Conservation (phyloP, 495 filamentous ascomycete genomes). For the Lasiosphaeris hirsuta region DNA sequence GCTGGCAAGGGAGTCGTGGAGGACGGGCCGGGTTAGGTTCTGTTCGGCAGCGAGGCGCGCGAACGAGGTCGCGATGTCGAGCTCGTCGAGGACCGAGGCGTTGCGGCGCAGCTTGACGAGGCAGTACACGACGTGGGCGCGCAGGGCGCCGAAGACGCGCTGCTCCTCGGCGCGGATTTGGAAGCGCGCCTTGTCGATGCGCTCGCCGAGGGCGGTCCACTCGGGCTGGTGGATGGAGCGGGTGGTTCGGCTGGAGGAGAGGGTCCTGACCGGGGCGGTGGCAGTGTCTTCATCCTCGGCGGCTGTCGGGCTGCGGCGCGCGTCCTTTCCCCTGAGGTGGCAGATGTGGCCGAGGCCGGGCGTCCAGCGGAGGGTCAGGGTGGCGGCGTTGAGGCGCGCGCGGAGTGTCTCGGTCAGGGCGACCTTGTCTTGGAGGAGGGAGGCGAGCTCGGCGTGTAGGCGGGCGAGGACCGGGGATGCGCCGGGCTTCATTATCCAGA, state of each 20-base stretch:
- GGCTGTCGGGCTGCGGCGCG: constrained; percentile 24
- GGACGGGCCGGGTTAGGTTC: constrained; percentile 64
- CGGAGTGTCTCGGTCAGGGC: constrained; percentile 59
- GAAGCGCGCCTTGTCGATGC: constrained; percentile 66
- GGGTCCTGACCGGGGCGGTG: constrained; percentile 51
- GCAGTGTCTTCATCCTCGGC: constrained; percentile 28
- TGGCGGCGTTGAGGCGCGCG: constrained; percentile 44
- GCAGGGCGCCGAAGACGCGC: constrained; percentile 64
- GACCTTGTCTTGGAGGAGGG: constrained; percentile 55
- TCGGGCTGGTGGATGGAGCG: constrained; percentile 76
- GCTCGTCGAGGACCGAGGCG: constrained; percentile 82
- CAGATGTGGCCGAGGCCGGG: constrained; percentile 82
- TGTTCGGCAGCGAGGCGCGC: constrained; percentile 73
- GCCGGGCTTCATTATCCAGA: constrained; percentile 81
- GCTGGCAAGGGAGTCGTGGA: constrained; percentile 51
- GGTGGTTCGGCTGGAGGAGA: constrained; percentile 78
- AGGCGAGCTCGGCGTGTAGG: constrained; percentile 64
- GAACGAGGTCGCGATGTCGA: constrained; percentile 85
- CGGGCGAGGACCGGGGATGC: constrained; percentile 63
- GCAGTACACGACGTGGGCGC: constrained; percentile 70
- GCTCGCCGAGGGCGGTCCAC: constrained; percentile 77
- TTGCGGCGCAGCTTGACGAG: constrained; percentile 83
- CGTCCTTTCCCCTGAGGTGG: constrained; percentile 83
- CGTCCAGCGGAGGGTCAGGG: constrained; percentile 77
- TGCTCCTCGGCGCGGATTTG: constrained; percentile 80